Evolutionary conservation across 2,329 filamentous ascomycete genomes (phyloP).

Genomic region (Fusarium miscanthi): DNA sequence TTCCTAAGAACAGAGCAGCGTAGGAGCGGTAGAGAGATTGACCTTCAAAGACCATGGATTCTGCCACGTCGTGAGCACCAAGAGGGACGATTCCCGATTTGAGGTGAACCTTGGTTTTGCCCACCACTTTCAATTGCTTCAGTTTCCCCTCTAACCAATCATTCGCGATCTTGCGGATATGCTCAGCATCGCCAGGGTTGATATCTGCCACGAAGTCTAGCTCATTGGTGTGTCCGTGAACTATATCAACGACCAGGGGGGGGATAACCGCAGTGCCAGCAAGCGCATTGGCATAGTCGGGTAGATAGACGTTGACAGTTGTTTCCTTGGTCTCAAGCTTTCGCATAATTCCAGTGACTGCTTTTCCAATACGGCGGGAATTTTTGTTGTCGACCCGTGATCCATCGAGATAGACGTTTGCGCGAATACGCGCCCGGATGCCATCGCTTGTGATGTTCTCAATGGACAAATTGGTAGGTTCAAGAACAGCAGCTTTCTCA

Average conservation of each 20-base stretch:
- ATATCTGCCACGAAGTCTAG: constrained; percentile 85
- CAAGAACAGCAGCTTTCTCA: constrained; percentile 82
- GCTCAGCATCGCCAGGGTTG: constrained; percentile 78
- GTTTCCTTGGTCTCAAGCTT: constrained; percentile 80
- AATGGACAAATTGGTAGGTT: constrained; percentile 85
- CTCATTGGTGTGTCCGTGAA: constrained; percentile 79
- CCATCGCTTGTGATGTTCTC: constrained; percentile 85
- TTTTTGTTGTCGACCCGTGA: constrained; percentile 76
- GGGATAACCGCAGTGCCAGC: constrained; percentile 83
- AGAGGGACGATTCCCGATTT: constrained; percentile 84
- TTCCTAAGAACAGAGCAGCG: constrained; percentile 70
- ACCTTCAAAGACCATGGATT: constrained; percentile 86
- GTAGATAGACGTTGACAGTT: constrained; percentile 80
- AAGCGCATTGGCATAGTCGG: constrained; percentile 81
- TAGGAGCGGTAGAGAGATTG: constrained; percentile 74
- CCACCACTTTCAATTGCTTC: constrained; percentile 75
- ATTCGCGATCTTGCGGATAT: constrained; percentile 82
- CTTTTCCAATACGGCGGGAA: constrained; percentile 79
- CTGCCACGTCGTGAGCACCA: constrained; percentile 79
- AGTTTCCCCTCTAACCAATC: constrained; percentile 88
- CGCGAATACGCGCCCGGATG: constrained; percentile 82
- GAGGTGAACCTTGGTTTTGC: constrained; percentile 77
- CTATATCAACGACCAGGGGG: constrained; percentile 77
- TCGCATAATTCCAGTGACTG: constrained; percentile 82
- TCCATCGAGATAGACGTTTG: constrained; percentile 83